Evolutionary conservation across 73 alveolate genomes (phyloP).

Genomic region (Tetrahymena thermophila): DNA sequence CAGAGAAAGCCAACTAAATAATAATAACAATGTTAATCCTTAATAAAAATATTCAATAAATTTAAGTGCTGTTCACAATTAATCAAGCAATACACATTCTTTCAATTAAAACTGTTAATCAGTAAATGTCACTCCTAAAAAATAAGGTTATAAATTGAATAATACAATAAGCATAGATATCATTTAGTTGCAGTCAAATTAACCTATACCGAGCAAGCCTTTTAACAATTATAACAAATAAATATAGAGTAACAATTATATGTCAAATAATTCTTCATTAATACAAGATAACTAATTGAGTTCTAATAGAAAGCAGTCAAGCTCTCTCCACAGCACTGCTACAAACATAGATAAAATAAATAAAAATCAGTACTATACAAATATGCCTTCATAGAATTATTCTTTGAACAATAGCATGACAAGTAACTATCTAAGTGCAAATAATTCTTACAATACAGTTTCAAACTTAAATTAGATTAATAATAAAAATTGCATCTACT

Average conservation of each 20-base stretch:
- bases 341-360: neutral
- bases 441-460: neutral
- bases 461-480: neutral
- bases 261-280: neutral
- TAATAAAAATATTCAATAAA: neutral
- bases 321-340: neutral
- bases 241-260: neutral
- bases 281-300: neutral
- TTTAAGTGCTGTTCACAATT: neutral
- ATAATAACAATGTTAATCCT: neutral
- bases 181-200: neutral
- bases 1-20: neutral
- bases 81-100: neutral
- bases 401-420: neutral
- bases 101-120: neutral
- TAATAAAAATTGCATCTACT: no score
- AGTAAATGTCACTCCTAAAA: neutral
- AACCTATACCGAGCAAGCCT: neutral
- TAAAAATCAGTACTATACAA: neutral
- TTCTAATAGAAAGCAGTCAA: neutral
- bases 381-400: neutral
- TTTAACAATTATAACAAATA: neutral
- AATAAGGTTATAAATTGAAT: neutral
- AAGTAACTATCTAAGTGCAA: neutral
- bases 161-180: neutral